Percentiles rank a stretch among this genome's conserved stretches.
Conservation (phyloP, 305 asterid genomes). For the Fraxinus greggii region DNA sequence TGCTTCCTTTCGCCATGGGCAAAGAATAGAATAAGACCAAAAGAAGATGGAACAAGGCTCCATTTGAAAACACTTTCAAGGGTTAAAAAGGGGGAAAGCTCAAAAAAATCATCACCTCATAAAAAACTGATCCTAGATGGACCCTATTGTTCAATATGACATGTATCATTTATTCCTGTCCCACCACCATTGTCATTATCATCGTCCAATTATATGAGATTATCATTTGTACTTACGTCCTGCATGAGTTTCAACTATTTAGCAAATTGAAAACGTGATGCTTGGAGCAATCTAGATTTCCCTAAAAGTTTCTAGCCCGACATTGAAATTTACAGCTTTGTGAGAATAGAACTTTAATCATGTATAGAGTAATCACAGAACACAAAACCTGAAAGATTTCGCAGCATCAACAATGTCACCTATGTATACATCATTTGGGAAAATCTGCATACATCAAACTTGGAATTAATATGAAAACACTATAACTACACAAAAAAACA, state of each 20-base stretch:
- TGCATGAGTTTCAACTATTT: neutral
- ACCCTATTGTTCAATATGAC: neutral
- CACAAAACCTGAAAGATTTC: constrained; percentile 58
- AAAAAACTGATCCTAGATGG: neutral
- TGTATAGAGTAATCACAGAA: constrained; percentile 9
- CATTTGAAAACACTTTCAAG: neutral
- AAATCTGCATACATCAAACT: constrained; percentile 52
- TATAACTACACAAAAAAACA: neutral
- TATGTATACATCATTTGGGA: constrained; percentile 77
- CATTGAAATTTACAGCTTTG: constrained; percentile 6
- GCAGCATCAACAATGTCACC: constrained; percentile 65
- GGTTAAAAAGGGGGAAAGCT: neutral
- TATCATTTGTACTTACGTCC: neutral
- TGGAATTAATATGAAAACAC: constrained; percentile 22
- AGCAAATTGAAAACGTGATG: neutral
- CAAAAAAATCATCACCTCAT: neutral
- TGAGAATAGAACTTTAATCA: constrained; percentile 12
- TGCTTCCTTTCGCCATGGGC: neutral
- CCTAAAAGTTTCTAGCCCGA: neutral
- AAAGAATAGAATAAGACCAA: neutral
- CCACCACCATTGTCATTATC: neutral
- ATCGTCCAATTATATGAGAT: constrained; percentile 2
- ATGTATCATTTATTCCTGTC: neutral
- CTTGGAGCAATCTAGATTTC: constrained; percentile 18
- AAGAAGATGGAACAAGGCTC: neutral